These are phyloP conservation scores for Cryptosporidium sp. DNA, from an alignment of 169 alveolate species.

Conservation along the genomic window DNA sequence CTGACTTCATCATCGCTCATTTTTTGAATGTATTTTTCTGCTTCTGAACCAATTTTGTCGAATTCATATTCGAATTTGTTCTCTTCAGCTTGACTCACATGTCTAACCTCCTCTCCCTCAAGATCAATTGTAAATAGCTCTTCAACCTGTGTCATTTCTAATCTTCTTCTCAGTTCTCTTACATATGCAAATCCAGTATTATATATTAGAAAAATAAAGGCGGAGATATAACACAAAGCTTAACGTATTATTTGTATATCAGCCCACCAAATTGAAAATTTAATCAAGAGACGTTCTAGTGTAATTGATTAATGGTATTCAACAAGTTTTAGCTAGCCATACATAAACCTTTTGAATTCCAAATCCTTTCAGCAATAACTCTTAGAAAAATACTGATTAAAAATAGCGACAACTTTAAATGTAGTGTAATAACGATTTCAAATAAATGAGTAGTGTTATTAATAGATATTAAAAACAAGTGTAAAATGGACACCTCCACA, in stretches of 20 bases:
- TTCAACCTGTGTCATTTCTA: constrained; percentile 5
- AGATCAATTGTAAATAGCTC: constrained; percentile 11
- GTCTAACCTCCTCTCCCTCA: neutral
- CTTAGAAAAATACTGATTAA: neutral
- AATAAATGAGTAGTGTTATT: neutral
- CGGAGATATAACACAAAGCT: neutral
- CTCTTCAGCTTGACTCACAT: neutral
- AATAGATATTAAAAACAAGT: neutral
- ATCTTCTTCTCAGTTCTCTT: no score
- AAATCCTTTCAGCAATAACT: constrained; percentile 1
- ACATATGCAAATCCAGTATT: neutral
- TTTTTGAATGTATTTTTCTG: neutral
- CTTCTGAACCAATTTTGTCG: neutral
- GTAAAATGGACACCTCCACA: constrained; percentile 3
- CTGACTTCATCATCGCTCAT: neutral
- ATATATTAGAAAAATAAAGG: no score
- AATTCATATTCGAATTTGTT: neutral
- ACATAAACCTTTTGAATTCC: neutral
- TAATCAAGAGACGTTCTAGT: neutral
- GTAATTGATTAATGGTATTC: no score
- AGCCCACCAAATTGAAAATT: neutral
- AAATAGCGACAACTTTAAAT: neutral
- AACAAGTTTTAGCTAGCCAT: neutral
- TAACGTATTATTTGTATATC: neutral
- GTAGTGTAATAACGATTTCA: neutral